phyloP scores from a whole-genome alignment of 2,329 filamentous ascomycete genomes.

The Penicillium sp. region DNA sequence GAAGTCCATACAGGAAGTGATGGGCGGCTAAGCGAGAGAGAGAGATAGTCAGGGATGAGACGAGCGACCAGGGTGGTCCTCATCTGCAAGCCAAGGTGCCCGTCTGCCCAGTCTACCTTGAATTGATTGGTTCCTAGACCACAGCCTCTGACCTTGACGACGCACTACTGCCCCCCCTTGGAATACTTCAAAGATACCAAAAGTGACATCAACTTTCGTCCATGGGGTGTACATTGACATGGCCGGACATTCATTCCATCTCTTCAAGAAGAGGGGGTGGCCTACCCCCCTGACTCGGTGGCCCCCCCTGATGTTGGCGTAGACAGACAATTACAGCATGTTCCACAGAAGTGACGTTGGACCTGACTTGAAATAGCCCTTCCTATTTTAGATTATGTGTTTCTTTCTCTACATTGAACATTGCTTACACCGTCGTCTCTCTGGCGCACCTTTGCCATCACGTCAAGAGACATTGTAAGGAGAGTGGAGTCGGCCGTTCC shows the following conservation, averaged over 20 bases:
- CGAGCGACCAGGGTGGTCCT: slow-evolving; percentile 7
- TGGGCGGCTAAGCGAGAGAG: not conserved
- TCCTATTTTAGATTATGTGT: no score
- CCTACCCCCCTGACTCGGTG: not conserved
- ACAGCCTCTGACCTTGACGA: not conserved
- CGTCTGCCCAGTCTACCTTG: not conserved
- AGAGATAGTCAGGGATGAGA: slow-evolving; percentile 1
- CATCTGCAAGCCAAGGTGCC: slow-evolving; percentile 4
- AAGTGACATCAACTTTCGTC: slow-evolving; percentile 4
- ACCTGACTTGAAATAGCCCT: no score
- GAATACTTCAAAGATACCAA: slow-evolving; percentile 1
- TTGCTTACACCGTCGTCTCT: not conserved
- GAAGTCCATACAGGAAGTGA: not conserved
- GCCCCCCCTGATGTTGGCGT: no score
- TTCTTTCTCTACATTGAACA: not conserved
- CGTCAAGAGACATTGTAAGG: not conserved
- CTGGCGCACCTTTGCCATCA: not conserved
- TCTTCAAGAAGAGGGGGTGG: slow-evolving; percentile 2
- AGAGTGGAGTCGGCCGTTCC: slow-evolving; percentile 3
- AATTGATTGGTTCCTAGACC: slow-evolving; percentile 1
- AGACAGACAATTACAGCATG: no score
- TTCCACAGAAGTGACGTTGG: no score
- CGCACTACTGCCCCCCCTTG: not conserved
- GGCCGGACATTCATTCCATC: slow-evolving; percentile 3
- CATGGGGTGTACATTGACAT: not conserved